A percentile compares a stretch with the other conserved stretches of the same genome.
phyloP scores from a whole-genome alignment of 1,139 yeast species.

The Nematodospora anomalae region DNA sequence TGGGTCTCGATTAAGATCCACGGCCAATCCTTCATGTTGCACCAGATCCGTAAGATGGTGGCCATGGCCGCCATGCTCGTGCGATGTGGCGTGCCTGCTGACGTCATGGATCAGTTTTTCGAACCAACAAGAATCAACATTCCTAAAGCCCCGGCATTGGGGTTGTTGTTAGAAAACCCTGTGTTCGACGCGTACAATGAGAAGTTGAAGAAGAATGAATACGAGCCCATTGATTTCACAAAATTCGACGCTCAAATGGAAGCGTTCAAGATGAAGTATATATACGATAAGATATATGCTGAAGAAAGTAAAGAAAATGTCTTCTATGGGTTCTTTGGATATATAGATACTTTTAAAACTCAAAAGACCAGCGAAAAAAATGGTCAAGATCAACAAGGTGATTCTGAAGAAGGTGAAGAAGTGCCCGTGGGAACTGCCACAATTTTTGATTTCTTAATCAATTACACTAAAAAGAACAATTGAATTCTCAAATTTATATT shows the following conservation, averaged over 20 bases:
- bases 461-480: constrained; percentile 12
- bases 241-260: constrained; percentile 71
- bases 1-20: constrained; percentile 96
- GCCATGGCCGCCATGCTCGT: constrained; percentile 89
- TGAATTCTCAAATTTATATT: constrained; percentile 1
- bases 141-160: constrained; percentile 97
- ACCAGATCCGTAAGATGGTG: constrained; percentile 97
- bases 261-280: constrained; percentile 80
- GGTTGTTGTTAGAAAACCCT: constrained; percentile 85
- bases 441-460: constrained; percentile 65
- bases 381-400: constrained; percentile 13
- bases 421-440: constrained; percentile 27
- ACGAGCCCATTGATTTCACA: constrained; percentile 71
- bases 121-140: constrained; percentile 74
- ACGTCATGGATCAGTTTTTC: constrained; percentile 78
- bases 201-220: constrained; percentile 73
- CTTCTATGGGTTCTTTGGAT: constrained; percentile 85
- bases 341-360: constrained; percentile 70
- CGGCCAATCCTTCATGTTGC: constrained; percentile 98
- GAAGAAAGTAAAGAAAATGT: constrained; percentile 88
- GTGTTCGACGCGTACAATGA: constrained; percentile 85
- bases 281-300: constrained; percentile 86
- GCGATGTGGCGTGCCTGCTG: constrained; percentile 80
- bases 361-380: neutral
- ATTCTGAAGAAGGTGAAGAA: constrained; percentile 22